phyloP scores from a whole-genome alignment of 2,329 filamentous ascomycete genomes.

The Neofusicoccum laricinum region DNA sequence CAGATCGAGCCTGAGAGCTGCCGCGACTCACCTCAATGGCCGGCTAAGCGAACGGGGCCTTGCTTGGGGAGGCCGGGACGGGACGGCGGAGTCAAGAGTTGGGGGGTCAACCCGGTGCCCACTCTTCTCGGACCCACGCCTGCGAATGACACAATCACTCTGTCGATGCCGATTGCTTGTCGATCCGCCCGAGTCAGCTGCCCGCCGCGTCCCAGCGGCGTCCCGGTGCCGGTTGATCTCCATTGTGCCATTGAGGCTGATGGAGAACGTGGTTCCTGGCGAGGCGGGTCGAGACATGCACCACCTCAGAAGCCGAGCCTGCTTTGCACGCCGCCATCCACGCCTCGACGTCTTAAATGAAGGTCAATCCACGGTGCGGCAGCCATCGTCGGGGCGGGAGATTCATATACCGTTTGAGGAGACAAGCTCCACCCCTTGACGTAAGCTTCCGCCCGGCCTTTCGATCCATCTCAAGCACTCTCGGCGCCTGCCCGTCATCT shows the following conservation, averaged over 20 bases:
- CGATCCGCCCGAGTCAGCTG: background rate
- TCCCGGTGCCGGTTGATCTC: no score
- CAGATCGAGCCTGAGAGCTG: background rate
- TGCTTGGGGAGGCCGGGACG: background rate
- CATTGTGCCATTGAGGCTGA: background rate
- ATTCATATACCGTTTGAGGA: background rate
- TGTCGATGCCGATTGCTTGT: background rate
- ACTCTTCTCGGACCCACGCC: background rate
- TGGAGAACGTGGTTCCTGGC: background rate
- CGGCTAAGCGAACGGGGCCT: background rate
- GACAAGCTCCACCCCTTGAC: slow-evolving; percentile 7
- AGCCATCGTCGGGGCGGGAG: no score
- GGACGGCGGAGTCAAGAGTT: background rate
- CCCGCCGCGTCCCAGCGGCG: background rate
- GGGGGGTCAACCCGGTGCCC: background rate
- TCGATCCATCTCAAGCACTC: background rate
- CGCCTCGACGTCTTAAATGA: background rate
- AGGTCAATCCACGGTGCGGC: background rate
- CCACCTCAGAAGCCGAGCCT: no score
- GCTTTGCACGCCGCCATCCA: background rate
- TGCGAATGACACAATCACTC: background rate
- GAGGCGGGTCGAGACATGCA: no score
- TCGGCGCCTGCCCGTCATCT: background rate
- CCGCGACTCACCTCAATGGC: background rate
- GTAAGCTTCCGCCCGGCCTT: background rate